Conservation (phyloP, 2,329 filamentous ascomycete species). For the Arthrobotrys conoides region DNA sequence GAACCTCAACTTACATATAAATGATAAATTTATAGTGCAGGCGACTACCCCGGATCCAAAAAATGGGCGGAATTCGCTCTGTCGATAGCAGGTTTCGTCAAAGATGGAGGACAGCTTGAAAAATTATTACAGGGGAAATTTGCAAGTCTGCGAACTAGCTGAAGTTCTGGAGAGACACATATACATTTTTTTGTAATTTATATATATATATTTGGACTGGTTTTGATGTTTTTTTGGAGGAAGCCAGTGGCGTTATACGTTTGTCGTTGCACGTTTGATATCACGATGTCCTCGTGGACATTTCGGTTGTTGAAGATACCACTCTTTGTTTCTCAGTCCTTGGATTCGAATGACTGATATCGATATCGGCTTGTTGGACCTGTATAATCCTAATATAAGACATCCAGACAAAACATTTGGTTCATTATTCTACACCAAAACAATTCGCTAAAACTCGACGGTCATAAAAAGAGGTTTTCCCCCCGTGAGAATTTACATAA, state of each 20-base stretch:
- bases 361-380: background rate
- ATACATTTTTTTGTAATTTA: background rate
- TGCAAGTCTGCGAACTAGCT: conserved; percentile 41
- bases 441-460: conserved; percentile 18
- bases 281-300: conserved; percentile 1
- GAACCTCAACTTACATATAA: too few species aligned
- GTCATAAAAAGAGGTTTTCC: background rate
- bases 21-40: conserved; percentile 72
- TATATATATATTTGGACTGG: background rate
- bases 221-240: background rate
- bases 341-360: background rate
- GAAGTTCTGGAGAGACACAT: background rate
- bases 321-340: background rate
- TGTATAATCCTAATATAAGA: background rate
- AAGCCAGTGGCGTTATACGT: too few species aligned
- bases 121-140: conserved; percentile 69
- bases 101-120: conserved; percentile 71
- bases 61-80: conserved; percentile 77
- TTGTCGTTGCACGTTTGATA: background rate
- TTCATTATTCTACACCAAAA: conserved; percentile 10
- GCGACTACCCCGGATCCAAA: conserved; percentile 72
- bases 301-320: background rate
- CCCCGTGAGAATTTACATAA: background rate
- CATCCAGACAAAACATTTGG: conserved; percentile 13
- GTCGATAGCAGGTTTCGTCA: conserved; percentile 73